Evolutionary conservation across 1,284 basidiomycete genomes (phyloP), one percentile per base, ranked within the genome.

Genomic region (Cutaneotrichosporon sp.): DNA sequence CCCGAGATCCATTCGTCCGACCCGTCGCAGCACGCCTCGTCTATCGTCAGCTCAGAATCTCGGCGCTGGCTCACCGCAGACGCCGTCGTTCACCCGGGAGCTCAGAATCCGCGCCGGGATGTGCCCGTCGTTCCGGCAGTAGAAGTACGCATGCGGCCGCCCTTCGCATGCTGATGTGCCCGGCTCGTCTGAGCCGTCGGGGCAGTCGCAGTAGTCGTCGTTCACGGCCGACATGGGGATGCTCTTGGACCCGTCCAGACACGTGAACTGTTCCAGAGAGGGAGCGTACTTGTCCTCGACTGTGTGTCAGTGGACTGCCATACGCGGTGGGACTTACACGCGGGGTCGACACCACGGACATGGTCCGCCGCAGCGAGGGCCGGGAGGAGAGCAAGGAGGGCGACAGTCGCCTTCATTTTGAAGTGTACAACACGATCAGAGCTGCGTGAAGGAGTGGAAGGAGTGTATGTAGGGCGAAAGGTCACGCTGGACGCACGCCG

Each of bases 11-110:
- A 74, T 74, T 99, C 94, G 71, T 99, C 94, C 0, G 90, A 90
- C n/a, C 96, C 96, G 67, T 99, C 94, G 70, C 94, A 98, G 70
- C 96, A 99, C 67, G 92, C 85, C 3, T 83, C 81, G 67, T 98
- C 91, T 93, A 65, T 12, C n/a, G 49, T 57, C 35, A 52, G 53
- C 31, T 17, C 32, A 33, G 35, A n/a, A 8, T 34, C 7, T 11
- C 7, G 10, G 16, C n/a, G 26, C 17, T 6, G 5, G 77, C 85
- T 38, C 71, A 90, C 90, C 93, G 71, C 94, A 98, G 32, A 97
- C 79, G 3, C 94, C 94, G 68, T 99, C 94, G 54, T 85, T 86
- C n/a, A 99, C 92, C 56, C 89, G 80, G 22, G 88, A 87, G 51
- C 85, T 84, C 12, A 84, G 81, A 52, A 99, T 86, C 45, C 71